These are phyloP conservation scores for Penicillium ucsense DNA, from an alignment of 495 filamentous ascomycete species.

Conservation along the genomic window DNA sequence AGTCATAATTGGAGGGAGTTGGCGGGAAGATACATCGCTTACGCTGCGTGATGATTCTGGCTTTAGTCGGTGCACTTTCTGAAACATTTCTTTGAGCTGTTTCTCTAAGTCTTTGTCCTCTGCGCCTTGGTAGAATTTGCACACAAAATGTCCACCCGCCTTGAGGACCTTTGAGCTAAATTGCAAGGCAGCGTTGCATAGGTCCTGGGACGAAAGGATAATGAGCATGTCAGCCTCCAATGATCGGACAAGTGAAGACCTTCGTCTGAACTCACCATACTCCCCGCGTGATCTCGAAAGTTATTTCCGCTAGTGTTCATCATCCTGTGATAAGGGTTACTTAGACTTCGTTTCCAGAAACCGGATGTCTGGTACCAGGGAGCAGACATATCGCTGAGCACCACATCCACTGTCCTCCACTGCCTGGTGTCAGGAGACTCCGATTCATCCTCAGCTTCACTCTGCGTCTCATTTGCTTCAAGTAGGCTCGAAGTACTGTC, in stretches of 20 bases:
- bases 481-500: conserved; percentile 2
- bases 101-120: conserved; percentile 73
- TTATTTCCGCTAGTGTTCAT: conserved; percentile 91
- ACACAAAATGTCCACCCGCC: conserved; percentile 77
- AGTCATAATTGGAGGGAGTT: neutral
- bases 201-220: conserved; percentile 47
- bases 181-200: conserved; percentile 72
- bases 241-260: neutral
- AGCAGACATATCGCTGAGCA: conserved; percentile 97
- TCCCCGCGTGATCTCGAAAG: conserved; percentile 84
- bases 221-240: too few relatives aligned
- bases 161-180: conserved; percentile 82
- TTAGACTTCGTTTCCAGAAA: conserved; percentile 76
- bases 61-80: conserved; percentile 73
- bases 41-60: conserved; percentile 83
- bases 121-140: conserved; percentile 91
- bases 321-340: conserved; percentile 92
- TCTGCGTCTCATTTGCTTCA: neutral
- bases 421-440: too few relatives aligned
- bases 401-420: conserved; percentile 69
- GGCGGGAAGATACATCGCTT: conserved; percentile 18
- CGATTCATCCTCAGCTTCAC: neutral
- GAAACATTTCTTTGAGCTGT: conserved; percentile 63
- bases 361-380: conserved; percentile 78
- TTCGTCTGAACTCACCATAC: conserved; percentile 54